Conservation (phyloP, 495 filamentous ascomycete genomes). For the Penicillium ochrochloron region DNA sequence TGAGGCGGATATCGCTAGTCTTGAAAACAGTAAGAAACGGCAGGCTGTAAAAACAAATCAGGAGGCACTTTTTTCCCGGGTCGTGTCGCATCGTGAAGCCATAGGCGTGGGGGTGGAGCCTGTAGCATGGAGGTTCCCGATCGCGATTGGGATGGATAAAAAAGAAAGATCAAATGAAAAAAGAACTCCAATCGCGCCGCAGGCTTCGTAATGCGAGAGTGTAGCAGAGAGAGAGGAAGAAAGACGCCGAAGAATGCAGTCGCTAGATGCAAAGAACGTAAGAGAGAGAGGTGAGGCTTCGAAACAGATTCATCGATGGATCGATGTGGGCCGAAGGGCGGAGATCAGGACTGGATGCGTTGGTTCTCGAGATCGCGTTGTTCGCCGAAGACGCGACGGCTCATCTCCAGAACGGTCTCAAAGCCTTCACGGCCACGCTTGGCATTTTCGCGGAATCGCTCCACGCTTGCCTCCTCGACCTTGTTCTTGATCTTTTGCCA, state of each 20-base stretch:
- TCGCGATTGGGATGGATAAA: conserved; percentile 7
- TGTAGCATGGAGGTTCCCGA: conserved; percentile 4
- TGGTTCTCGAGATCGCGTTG: conserved; percentile 69
- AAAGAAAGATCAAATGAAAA: conserved; percentile 23
- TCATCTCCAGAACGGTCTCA: conserved; percentile 92
- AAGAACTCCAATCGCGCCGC: conserved; percentile 37
- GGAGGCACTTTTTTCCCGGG: conserved; percentile 24
- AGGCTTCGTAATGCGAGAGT: conserved; percentile 31
- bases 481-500: conserved; percentile 94
- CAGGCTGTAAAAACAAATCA: conserved; percentile 22
- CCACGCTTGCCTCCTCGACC: conserved; percentile 89
- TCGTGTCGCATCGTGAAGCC: conserved; percentile 24
- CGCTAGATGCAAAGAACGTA: conserved; percentile 34
- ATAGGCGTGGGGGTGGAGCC: conserved; percentile 10
- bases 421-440: conserved; percentile 88
- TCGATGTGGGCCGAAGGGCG: background rate
- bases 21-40: conserved; percentile 5
- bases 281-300: conserved; percentile 15
- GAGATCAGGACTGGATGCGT: conserved; percentile 27
- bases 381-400: conserved; percentile 87
- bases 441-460: conserved; percentile 89
- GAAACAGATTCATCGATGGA: conserved; percentile 3
- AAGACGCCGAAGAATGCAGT: conserved; percentile 44
- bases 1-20: conserved; percentile 22
- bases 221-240: conserved; percentile 1